Evolutionary conservation across 139 green algal genomes (phyloP).

Genomic region (Gonium pectorale): DNA sequence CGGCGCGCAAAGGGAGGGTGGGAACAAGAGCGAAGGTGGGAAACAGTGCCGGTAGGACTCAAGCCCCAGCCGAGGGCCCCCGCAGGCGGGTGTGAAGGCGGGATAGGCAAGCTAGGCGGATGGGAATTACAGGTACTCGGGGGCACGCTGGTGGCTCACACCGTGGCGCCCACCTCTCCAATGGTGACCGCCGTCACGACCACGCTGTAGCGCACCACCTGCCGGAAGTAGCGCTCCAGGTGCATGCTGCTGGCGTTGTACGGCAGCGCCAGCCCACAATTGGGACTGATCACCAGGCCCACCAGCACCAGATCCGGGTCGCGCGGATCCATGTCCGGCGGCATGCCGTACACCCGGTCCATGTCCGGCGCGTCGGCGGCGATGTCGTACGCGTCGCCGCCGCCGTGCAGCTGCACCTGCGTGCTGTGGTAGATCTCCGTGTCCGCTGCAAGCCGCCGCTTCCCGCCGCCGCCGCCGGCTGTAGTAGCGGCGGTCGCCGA

Average conservation of each 20-base stretch:
- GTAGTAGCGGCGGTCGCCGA: background rate
- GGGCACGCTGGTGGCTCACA: background rate
- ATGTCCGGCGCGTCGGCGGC: background rate
- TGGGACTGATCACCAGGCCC: constrained; percentile 61
- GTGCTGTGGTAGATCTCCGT: constrained; percentile 32
- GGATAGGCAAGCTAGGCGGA: no score
- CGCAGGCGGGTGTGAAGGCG: no score
- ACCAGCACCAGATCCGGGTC: constrained; percentile 57
- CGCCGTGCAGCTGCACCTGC: background rate
- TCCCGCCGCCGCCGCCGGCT: background rate
- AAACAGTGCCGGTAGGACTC: no score
- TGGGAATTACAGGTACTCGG: no score
- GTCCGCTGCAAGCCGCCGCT: background rate
- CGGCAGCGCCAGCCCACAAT: constrained; percentile 67
- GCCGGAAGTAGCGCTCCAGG: constrained; percentile 79
- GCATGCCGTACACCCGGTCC: background rate
- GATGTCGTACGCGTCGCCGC: background rate
- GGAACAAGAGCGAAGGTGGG: background rate
- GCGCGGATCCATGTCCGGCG: background rate
- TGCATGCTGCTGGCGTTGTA: constrained; percentile 68
- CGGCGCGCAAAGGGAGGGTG: background rate
- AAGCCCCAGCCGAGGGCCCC: no score
- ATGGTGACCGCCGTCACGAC: constrained; percentile 74
- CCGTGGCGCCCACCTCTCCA: constrained; percentile 6
- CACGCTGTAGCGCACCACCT: constrained; percentile 84